Evolutionary conservation across 106 monocot genomes (phyloP), one percentile per base, ranked within the genome.

Genomic region (Posidonia australis): DNA sequence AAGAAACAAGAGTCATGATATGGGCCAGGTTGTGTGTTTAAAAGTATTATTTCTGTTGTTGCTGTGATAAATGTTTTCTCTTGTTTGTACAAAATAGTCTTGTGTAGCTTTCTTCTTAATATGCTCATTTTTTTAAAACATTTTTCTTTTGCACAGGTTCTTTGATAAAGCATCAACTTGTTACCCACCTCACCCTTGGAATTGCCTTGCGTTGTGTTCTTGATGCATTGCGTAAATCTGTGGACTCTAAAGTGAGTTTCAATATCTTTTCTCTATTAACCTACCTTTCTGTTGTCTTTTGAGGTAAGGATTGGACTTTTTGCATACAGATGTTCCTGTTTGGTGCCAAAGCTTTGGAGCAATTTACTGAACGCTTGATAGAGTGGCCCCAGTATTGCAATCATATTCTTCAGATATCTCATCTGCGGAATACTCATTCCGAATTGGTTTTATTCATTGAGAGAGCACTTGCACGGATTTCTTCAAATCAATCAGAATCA

Each of bases 211-310:
- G 90, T 51, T 79, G 73, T 41, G 86, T 96, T 82, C 90, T 96
- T 77, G 94, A 96, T 84, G 82, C 86, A 70, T 68, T 96, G 66
- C 86, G 94, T 25, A 90, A 90, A 90, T 84, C 86, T 63, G 77
- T 90, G 46, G 90, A 96, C 70, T 90, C 94, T 59, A 96, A 87
- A 70, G 90, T 96, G 30, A 6, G 80, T 66, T 54, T 42, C 18
- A 23, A 18, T 44, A 43, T 62, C 9, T 20, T 29, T 57, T 29
- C 23, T 31, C 52, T 41, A 12, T 62, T 27, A n/a, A n/a, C 16
- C 25, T 20, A 47, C 25, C 54, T 52, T 23, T 65, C 26, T 4
- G 5, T 25, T 36, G 14, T 7, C 17, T 59, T 72, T 41, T 65
- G 71, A 62, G 74, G 71, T 41, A 83, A 79, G 30, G 9, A 42